A percentile compares a stretch with the other conserved stretches of the same genome.
Conservation (phyloP, 2,329 filamentous ascomycete genomes). For the Pseudogymnoascus sp. region DNA sequence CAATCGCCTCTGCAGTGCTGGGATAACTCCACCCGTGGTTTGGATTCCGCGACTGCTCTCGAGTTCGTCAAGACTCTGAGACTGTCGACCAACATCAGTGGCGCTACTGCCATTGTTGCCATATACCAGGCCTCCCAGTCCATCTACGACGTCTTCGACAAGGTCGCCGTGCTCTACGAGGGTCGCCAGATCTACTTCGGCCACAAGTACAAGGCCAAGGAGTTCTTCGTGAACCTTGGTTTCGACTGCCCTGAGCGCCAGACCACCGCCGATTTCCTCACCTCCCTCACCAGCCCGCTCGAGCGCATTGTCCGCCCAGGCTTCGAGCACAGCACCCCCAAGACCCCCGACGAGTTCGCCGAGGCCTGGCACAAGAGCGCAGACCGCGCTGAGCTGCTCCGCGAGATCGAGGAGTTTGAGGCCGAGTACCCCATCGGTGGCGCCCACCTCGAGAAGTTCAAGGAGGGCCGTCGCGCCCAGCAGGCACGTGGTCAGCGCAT, state of each 20-base stretch:
- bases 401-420: slow-evolving; percentile 48
- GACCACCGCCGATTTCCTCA: slow-evolving; percentile 58
- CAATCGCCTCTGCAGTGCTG: slow-evolving; percentile 60
- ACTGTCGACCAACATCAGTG: slow-evolving; percentile 54
- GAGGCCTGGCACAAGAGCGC: slow-evolving; percentile 41
- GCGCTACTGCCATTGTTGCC: slow-evolving; percentile 56
- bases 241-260: slow-evolving; percentile 60
- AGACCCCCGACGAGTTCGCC: slow-evolving; percentile 48
- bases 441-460: slow-evolving; percentile 31
- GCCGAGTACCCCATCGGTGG: slow-evolving; percentile 25
- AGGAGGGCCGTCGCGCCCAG: slow-evolving; percentile 30
- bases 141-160: slow-evolving; percentile 63
- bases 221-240: slow-evolving; percentile 63
- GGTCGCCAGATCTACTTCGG: slow-evolving; percentile 70
- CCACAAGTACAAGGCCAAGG: slow-evolving; percentile 50
- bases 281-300: slow-evolving; percentile 59
- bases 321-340: slow-evolving; percentile 49
- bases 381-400: slow-evolving; percentile 34
- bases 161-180: slow-evolving; percentile 58
- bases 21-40: slow-evolving; percentile 67
- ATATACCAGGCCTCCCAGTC: slow-evolving; percentile 65
- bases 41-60: slow-evolving; percentile 65
- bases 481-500: slow-evolving; percentile 40
- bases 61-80: slow-evolving; percentile 64
- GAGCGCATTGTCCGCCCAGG: slow-evolving; percentile 49